Conservation (phyloP, 306 rosid species). For the Quercus wislizeni region DNA sequence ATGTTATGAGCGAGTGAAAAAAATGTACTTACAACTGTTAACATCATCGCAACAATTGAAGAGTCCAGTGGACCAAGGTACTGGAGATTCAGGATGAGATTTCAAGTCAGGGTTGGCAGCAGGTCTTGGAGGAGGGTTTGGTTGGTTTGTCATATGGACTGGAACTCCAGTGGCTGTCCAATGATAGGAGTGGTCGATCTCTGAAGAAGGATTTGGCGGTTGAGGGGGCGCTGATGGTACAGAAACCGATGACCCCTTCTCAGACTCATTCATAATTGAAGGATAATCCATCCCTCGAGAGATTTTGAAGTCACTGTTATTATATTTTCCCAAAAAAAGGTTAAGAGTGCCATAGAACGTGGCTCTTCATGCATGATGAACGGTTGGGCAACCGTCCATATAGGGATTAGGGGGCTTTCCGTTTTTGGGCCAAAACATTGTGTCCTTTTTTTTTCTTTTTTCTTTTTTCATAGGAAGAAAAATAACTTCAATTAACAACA, state of each 20-base stretch:
- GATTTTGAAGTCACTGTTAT: not conserved
- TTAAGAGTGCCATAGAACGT: not conserved
- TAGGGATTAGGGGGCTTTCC: not conserved
- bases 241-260: not conserved
- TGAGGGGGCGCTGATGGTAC: not conserved
- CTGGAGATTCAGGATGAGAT: slow-evolving; percentile 7
- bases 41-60: slow-evolving; percentile 39
- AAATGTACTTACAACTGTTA: slow-evolving; percentile 35
- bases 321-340: not conserved
- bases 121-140: not conserved
- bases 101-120: not conserved
- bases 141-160: not conserved
- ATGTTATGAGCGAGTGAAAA: no score
- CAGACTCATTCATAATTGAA: not conserved
- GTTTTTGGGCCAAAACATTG: not conserved
- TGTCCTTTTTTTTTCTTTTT: no score
- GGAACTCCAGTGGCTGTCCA: not conserved
- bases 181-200: not conserved
- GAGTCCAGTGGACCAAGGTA: slow-evolving; percentile 52
- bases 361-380: not conserved
- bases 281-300: not conserved
- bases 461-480: no score
- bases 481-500: no score
- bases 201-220: not conserved
- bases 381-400: not conserved